Base-by-base conservation (phyloP, 2,329 filamentous ascomycete genomes). In the Neopestalotiopsis rosae region DNA sequence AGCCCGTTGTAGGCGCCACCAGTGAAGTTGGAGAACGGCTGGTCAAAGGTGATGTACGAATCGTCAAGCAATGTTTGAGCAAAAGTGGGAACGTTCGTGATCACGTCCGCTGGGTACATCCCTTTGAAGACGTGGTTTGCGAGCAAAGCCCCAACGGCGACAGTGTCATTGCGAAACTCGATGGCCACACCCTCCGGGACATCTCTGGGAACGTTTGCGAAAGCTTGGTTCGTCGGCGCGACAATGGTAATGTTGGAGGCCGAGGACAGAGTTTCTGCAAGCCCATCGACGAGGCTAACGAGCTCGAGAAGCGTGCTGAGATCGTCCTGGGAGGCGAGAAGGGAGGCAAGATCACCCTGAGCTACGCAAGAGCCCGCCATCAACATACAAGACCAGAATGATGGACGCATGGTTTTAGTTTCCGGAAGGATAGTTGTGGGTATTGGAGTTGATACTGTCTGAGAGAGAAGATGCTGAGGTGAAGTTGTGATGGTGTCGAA, bases 1-100 rank as follows among this genome's bases (percentile, higher is more conserved):
- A 80, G 72, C 4, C 75, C 79, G n/a, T 80, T 78, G 68, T 80
- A 79, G 57, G 78, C 77, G 3, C 79, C 79, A 14, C 78, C 78
- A 4, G 79, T 80, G 65, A 80, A 78, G 71, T 81, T 81, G 6
- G 76, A 75, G 67, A 80, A 79, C 0, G 81, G 79, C 72, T 82
- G 80, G 7, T 72, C 69, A 5, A 70, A 72, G 13, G 71, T 79
- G 58, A 76, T 64, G 42, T 78, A 79, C n/a, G 74, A 76, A 2
- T 68, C 69, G 20, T 79, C 74, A 3, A 79, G 69, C 17, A 79
- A 69, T 4, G 75, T 77, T 70, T 78, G 77, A 7, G 71, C 71
- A 67, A 76, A 80, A 2, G 70, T 68, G n/a, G 79, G 79, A 4
- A 75, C 66, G 2, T 79, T 68, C 2, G 74, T 77, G 28, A 76